These are phyloP conservation scores for Zopfochytrium polystomum DNA, from an alignment of 371 early-diverging fungal genomes.

Conservation along the genomic window DNA sequence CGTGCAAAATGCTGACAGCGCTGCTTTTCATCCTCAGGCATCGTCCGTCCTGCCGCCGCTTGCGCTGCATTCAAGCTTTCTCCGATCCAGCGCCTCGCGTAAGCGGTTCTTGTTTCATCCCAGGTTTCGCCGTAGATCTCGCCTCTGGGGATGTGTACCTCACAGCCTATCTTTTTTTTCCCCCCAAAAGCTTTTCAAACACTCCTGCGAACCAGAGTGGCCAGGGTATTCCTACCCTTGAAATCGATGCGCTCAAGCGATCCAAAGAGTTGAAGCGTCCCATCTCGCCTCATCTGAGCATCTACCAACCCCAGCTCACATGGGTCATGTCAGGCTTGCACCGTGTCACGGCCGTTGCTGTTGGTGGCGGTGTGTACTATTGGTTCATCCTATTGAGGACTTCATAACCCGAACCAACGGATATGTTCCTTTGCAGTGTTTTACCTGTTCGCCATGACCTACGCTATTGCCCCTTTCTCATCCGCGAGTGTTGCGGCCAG, in stretches of 20 bases:
- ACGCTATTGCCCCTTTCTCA: slow-evolving; percentile 61
- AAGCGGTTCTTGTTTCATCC: no score
- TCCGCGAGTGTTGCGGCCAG: slow-evolving; percentile 59
- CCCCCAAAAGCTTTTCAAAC: no score
- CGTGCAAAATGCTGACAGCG: no score
- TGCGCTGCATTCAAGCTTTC: no score
- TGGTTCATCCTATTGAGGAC: neutral
- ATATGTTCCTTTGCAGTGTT: no score
- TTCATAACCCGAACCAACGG: neutral
- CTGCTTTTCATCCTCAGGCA: no score
- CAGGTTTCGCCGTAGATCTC: no score
- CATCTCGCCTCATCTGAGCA: slow-evolving; percentile 74
- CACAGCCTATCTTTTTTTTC: no score
- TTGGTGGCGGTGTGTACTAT: slow-evolving; percentile 66
- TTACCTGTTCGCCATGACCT: slow-evolving; percentile 48
- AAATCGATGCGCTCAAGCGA: slow-evolving; percentile 44
- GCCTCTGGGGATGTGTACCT: no score
- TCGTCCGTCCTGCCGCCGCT: no score
- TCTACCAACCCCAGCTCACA: slow-evolving; percentile 88
- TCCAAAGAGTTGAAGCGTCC: slow-evolving; percentile 60
- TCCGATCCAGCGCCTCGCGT: no score
- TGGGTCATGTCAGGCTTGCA: slow-evolving; percentile 74
- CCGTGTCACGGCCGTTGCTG: slow-evolving; percentile 75
- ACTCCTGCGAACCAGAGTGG: no score
- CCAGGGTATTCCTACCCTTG: slow-evolving; percentile 41